Evolutionary conservation across 169 alveolate genomes (phyloP).

Genomic region (Plasmodium relictum): DNA sequence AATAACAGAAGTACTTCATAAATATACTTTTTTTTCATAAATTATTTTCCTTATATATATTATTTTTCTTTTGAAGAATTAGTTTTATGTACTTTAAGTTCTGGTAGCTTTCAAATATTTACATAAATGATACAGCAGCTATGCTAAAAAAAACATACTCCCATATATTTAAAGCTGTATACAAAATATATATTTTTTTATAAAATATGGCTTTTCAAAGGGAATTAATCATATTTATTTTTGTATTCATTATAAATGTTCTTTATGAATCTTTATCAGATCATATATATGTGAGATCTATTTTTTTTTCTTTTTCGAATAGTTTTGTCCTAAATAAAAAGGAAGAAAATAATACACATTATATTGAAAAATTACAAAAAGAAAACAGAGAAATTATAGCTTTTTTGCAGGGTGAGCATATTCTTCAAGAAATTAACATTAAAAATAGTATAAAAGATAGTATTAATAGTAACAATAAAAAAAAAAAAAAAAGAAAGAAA

Average conservation of each 20-base stretch:
- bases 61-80: too few species aligned
- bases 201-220: conserved; percentile 22
- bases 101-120: too few species aligned
- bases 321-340: conserved; percentile 8
- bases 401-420: conserved; percentile 21
- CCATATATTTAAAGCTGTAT: too few species aligned
- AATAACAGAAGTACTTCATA: too few species aligned
- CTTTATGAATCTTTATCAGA: conserved; percentile 23
- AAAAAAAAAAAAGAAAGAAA: neutral
- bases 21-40: too few species aligned
- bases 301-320: neutral
- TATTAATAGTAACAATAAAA: neutral
- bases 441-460: neutral
- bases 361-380: neutral
- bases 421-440: neutral
- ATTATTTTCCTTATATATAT: too few species aligned
- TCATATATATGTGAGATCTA: neutral
- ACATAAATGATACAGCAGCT: neutral
- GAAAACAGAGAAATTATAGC: conserved; percentile 26
- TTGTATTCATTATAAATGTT: conserved; percentile 21
- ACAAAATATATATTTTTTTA: neutral
- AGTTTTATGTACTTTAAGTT: too few species aligned
- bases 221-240: conserved; percentile 6
- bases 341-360: neutral
- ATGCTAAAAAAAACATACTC: neutral